phyloP scores from a whole-genome alignment of 2,329 filamentous ascomycete species.

The Calonectria honghensis region DNA sequence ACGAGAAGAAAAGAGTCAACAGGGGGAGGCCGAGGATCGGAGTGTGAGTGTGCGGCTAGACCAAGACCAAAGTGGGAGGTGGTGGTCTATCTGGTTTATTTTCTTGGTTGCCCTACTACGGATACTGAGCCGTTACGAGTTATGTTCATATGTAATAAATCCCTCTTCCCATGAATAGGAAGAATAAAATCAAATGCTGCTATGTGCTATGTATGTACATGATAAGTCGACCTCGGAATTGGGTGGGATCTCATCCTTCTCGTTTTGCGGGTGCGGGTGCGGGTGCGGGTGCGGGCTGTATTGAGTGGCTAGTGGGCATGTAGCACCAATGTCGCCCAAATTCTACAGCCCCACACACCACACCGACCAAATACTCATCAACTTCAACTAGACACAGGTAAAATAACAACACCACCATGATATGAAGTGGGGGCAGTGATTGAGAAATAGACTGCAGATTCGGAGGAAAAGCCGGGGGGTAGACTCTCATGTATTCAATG shows the following conservation, averaged over 20 bases:
- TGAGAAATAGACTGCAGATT: not conserved
- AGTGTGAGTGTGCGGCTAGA: slow-evolving; percentile 32
- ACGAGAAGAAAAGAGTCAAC: slow-evolving; percentile 28
- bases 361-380: not conserved
- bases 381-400: not conserved
- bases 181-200: not conserved
- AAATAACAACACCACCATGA: not conserved
- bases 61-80: slow-evolving; percentile 21
- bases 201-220: not conserved
- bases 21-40: slow-evolving; percentile 39
- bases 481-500: not conserved
- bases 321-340: not conserved
- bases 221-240: not conserved
- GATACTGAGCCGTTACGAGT: not conserved
- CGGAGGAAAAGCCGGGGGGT: not conserved
- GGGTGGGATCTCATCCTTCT: not conserved
- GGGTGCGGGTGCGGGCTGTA: not conserved
- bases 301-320: not conserved
- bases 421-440: not conserved
- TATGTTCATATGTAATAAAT: not conserved
- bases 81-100: slow-evolving; percentile 4
- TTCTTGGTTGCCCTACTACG: slow-evolving; percentile 7
- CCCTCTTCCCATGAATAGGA: not conserved
- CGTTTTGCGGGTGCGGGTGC: not conserved
- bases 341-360: slow-evolving; percentile 11